Evolutionary conservation across 2,329 filamentous ascomycete species (phyloP).

Genomic region (Sphaerulina vaccinii): DNA sequence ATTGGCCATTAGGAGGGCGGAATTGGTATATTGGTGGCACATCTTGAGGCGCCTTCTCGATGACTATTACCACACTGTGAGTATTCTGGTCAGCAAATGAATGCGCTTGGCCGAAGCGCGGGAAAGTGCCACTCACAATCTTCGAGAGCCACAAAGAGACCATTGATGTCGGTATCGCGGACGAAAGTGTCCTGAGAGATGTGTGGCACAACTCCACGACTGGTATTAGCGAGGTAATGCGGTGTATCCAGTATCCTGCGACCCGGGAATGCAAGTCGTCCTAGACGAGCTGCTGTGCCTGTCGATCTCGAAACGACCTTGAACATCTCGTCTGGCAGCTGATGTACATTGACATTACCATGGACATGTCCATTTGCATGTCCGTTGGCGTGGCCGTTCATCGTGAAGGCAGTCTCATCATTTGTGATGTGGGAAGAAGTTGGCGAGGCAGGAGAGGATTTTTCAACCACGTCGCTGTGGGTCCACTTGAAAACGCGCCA

Average conservation of each 20-base stretch:
- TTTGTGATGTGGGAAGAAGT: neutral
- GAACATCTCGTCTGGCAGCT: constrained; percentile 45
- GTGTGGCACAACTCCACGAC: constrained; percentile 82
- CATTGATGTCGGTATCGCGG: constrained; percentile 63
- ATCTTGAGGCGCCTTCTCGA: constrained; percentile 57
- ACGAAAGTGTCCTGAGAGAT: constrained; percentile 79
- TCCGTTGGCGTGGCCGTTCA: constrained; percentile 11
- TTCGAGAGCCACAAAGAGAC: constrained; percentile 80
- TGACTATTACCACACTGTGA: constrained; percentile 53
- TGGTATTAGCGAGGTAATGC: constrained; percentile 75
- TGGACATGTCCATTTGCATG: constrained; percentile 12
- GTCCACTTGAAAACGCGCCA: constrained; percentile 13
- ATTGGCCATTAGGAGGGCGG: constrained; percentile 44
- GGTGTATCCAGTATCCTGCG: constrained; percentile 75
- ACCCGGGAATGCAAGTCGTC: constrained; percentile 61
- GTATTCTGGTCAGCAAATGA: constrained; percentile 40
- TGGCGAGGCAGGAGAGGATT: neutral
- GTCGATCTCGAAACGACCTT: constrained; percentile 41
- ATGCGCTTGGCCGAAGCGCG: constrained; percentile 12
- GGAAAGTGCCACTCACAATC: constrained; percentile 67
- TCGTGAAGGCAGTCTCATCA: neutral
- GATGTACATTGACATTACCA: constrained; percentile 9
- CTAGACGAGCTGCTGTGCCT: constrained; percentile 59
- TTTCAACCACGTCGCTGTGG: constrained; percentile 1
- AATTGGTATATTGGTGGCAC: constrained; percentile 55